Evolutionary conservation across 2,329 filamentous ascomycete genomes (phyloP).

Genomic region (Ophiostoma australiae): DNA sequence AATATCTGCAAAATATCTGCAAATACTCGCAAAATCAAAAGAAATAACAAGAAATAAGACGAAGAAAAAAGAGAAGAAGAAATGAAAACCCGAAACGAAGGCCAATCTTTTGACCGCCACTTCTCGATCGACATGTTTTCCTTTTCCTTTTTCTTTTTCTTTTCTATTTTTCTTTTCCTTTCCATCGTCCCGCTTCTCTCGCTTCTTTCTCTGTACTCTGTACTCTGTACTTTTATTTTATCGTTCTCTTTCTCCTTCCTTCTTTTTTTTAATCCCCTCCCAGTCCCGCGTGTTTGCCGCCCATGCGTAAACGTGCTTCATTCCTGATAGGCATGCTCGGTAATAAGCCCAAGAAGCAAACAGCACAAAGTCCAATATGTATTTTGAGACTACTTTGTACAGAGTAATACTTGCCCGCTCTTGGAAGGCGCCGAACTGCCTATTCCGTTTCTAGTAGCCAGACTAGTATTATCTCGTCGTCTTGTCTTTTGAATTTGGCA

Average conservation of each 20-base stretch:
- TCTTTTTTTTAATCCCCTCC: not conserved
- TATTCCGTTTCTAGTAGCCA: not conserved
- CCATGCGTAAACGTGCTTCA: conserved; percentile 8
- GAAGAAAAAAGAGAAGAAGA: not conserved
- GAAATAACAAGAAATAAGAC: not conserved
- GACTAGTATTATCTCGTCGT: not conserved
- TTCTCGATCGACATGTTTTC: not conserved
- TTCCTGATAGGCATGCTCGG: not conserved
- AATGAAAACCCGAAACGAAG: not conserved
- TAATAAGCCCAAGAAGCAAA: not conserved
- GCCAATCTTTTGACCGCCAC: not conserved
- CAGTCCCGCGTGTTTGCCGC: not conserved
- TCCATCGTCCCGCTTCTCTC: not conserved
- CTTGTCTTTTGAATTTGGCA: not conserved
- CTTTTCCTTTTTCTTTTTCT: not conserved
- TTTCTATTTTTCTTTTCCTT: not conserved
- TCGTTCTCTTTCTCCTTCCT: too few relatives aligned
- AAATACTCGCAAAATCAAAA: not conserved
- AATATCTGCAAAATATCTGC: not conserved
- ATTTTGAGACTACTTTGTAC: not conserved
- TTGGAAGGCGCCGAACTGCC: not conserved
- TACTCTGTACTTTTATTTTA: not conserved
- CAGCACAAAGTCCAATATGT: not conserved
- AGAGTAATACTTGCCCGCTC: not conserved
- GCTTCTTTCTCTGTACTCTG: not conserved